Evolutionary conservation across 2,329 filamentous ascomycete species (phyloP), one percentile per base, ranked within the genome.

Genomic region (Fusarium falciforme): DNA sequence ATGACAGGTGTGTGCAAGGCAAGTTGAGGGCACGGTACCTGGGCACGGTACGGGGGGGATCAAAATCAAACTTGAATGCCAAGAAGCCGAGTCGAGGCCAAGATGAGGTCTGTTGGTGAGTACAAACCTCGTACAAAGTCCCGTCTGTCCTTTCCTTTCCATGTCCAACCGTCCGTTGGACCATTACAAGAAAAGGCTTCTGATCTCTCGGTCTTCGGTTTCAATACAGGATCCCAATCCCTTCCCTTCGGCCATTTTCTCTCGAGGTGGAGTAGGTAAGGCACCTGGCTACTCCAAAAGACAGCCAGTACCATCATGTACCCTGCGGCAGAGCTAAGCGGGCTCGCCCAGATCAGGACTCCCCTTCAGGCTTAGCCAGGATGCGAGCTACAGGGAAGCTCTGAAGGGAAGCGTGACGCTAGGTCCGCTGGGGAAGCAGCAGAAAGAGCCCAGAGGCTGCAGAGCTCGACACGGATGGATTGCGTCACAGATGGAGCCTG

Each of bases 401-500:
- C 35, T 55, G 49, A 61, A 40, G 44, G 61, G 61, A 42, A 60
- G 31, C 44, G 22, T 61, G 47, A 33, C 72, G 69, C 72, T 64
- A 67, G 49, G 62, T 64, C 65, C 49, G 63, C 65, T 64, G 66
- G 66, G 72, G 63, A 61, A 73, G 59, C 63, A 68, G 64, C 38
- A 42, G 62, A 65, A 65, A 49, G 14, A 31, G 35, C 47, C 47
- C 38, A 25, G n/a, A 61, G 44, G 44, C 14, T 20, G 52, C 33
- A 42, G 35, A 61, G 64, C 55, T 61, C 20, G 44, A 36, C 33
- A 44, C 58, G 44, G 61, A 31, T 62, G 61, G 36, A 75, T 75
- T 75, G 72, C 72, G 72, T 75, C 72, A 75, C 72, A 33, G 64
- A 75, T 75, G 72, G 72, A 68, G 54, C 61, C 70, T 42, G 40